These are phyloP conservation scores for Corrigiola litoralis DNA, from an alignment of 179 eudicot genomes.

Conservation along the genomic window DNA sequence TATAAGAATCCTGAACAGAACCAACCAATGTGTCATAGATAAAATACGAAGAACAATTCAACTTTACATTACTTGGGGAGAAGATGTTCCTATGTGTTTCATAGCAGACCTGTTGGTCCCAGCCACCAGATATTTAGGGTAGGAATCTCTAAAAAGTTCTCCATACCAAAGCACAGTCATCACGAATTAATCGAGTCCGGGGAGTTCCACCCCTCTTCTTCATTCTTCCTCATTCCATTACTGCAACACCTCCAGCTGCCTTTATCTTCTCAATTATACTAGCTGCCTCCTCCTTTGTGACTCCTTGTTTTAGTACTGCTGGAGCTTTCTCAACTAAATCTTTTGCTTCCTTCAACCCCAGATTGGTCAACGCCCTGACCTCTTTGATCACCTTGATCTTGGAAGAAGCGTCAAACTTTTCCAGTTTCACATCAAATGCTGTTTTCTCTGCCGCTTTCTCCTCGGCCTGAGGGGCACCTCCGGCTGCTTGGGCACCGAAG, in stretches of 20 bases:
- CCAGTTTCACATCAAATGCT: slow-evolving; percentile 83
- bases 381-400: slow-evolving; percentile 96
- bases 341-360: slow-evolving; percentile 92
- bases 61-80: no score
- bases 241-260: slow-evolving; percentile 82
- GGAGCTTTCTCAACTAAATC: slow-evolving; percentile 86
- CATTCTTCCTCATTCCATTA: slow-evolving; percentile 47
- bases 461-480: slow-evolving; percentile 51
- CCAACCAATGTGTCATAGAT: no score
- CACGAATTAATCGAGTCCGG: background rate
- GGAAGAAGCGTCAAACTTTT: slow-evolving; percentile 79
- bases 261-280: slow-evolving; percentile 76
- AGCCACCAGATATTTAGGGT: no score
- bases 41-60: no score
- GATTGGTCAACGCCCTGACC: slow-evolving; percentile 67
- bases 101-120: no score
- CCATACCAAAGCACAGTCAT: no score
- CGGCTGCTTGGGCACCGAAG: slow-evolving; percentile 42
- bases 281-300: slow-evolving; percentile 86
- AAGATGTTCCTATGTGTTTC: no score
- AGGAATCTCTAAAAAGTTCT: background rate
- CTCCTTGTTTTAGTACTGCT: slow-evolving; percentile 69
- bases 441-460: slow-evolving; percentile 77
- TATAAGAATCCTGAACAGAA: no score
- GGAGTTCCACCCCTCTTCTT: background rate